phyloP scores from a whole-genome alignment of 2,329 filamentous ascomycete species.

The Ascochyta fabae region DNA sequence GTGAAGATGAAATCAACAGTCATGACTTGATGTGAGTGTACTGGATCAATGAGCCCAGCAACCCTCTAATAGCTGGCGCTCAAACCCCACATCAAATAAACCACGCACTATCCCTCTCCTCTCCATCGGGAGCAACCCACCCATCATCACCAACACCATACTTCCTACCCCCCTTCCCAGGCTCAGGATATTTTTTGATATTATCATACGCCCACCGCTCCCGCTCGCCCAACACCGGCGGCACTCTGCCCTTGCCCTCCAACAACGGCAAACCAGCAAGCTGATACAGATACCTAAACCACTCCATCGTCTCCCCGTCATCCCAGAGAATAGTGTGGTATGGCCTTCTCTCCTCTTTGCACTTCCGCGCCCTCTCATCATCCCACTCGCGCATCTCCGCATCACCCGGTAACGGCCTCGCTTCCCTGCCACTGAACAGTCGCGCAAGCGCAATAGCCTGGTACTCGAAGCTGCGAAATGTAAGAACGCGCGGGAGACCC shows the following conservation, averaged over 20 bases:
- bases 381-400: conserved; percentile 57
- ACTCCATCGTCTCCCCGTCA: conserved; percentile 58
- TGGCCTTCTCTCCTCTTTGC: conserved; percentile 43
- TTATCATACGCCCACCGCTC: conserved; percentile 47
- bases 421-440: conserved; percentile 54
- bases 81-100: neutral
- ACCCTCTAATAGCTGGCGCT: no score
- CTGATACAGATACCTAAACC: conserved; percentile 55
- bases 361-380: conserved; percentile 42
- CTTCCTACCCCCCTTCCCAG: conserved; percentile 12
- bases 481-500: conserved; percentile 59
- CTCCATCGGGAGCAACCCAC: neutral
- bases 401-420: conserved; percentile 32
- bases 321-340: conserved; percentile 64
- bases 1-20: no score
- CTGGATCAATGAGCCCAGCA: no score
- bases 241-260: conserved; percentile 47
- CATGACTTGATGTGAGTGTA: no score
- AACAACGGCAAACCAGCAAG: conserved; percentile 59
- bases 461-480: conserved; percentile 64
- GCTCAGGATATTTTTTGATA: conserved; percentile 29
- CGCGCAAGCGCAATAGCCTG: conserved; percentile 62
- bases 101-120: conserved; percentile 8
- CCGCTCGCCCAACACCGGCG: conserved; percentile 24
- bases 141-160: neutral